Percentiles rank a stretch among this genome's conserved stretches.
Conservation (phyloP, 306 rosid species). For the Oemleria cerasiformis region DNA sequence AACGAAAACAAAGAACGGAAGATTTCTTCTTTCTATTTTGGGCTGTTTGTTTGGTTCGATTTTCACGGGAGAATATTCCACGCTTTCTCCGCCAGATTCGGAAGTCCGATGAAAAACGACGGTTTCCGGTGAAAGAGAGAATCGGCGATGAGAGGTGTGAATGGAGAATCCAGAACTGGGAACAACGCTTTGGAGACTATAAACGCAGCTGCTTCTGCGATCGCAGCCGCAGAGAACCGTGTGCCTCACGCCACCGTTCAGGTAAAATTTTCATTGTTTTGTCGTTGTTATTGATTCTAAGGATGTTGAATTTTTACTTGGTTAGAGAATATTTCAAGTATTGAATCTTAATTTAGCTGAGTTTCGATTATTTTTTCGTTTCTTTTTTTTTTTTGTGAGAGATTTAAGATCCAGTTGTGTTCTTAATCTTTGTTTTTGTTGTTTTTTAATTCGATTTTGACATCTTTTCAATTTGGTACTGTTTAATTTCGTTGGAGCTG, state of each 20-base stretch:
- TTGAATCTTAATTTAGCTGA: background rate
- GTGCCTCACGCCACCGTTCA: conserved; percentile 50
- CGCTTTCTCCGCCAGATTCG: conserved; percentile 11
- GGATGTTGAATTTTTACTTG: background rate
- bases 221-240: conserved; percentile 65
- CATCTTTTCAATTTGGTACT: background rate
- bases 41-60: background rate
- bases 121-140: conserved; percentile 15
- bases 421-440: background rate
- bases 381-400: background rate
- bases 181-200: conserved; percentile 71
- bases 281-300: background rate
- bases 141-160: conserved; percentile 44
- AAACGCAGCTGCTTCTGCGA: conserved; percentile 90
- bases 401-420: background rate
- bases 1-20: background rate
- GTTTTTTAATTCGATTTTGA: background rate
- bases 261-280: conserved; percentile 31
- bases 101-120: background rate
- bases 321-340: background rate
- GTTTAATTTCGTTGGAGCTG: background rate
- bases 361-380: background rate
- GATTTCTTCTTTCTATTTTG: background rate
- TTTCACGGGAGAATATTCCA: conserved; percentile 8
- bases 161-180: conserved; percentile 40